Evolutionary conservation across 257 asterid species (phyloP), one percentile per base, ranked within the genome.

Genomic region (Solanum chmielewskii): DNA sequence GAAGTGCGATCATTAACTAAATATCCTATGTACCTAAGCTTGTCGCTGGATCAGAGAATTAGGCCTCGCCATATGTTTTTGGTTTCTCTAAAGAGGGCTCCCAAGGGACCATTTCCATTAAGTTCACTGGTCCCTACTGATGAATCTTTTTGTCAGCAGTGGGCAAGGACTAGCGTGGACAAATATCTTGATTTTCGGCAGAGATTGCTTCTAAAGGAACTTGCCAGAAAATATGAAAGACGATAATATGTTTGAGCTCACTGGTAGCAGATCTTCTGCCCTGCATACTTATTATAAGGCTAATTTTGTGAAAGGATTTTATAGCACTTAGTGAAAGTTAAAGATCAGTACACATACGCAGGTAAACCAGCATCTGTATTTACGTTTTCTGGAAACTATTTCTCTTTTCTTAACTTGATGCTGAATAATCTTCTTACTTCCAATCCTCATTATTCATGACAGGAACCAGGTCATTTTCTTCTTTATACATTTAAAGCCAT

Each of bases 111-210:
- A 71, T 96, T 95, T 90, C 99, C 99, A 80, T 92, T 95, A 93
- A 92, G 98, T 89, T 95, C 98, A 83, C 90, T 96, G 42, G 94
- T 96, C 78, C 99, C 98, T 81, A 96, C 97, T 20, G 99, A 96
- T 91, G 98, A 95, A 91, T 84, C 90, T 92, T 96, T 95, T 89
- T 96, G 98, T 91, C 98, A 93, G 93, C 96, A 93, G 90, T 96
- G 98, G 98, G 99, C 99, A 18, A 96, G 97, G 87, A 96, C 99
- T 68, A 96, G 96, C 90, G 69, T 96, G 82, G 98, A 96, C 81
- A 91, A 89, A 89, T 96, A 96, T 92, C 91, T 96, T 29, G 98
- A 93, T 85, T 96, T 96, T 91, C 96, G 98, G 85, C 96, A 95
- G 91, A 93, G 93, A 78, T 89, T 96, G 83, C 94, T 93, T 89